Base-by-base conservation (phyloP, 23 red algal species). In the Gracilaria gracilis region DNA sequence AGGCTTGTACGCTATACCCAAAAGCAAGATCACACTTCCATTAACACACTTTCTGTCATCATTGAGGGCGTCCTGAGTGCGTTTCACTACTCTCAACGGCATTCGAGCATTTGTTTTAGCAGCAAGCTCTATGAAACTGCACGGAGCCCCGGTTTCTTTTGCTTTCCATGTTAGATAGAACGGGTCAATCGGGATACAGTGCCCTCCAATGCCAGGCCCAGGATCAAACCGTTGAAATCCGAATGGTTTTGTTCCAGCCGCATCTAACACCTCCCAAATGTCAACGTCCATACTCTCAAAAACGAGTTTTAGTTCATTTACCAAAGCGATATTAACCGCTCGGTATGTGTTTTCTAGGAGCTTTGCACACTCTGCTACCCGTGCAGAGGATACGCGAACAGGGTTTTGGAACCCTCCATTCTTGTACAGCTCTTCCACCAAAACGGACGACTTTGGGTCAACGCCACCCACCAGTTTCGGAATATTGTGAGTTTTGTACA, bases 111-210 rank as follows among this genome's bases (percentile, higher is more conserved):
- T 96, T 9, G 82, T 79, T 37, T 67, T 49, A 2, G 82, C 94
- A 14, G 94, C 88, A 19, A 96, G 82, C 50, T 91, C 80, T 34
- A 96, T 92, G 75, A 96, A 96, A 28, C 61, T 67, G 24, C 94
- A 93, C 6, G 80, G 79, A 14, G 79, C 77, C 28, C 94, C 94
- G 2, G 75, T 79, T 81, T 96, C 94, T 54, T 85, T 82, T 19
- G 94, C 94, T 83, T 96, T 96, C 94, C 94, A 96, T 58, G 94
- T 82, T 70, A 96, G 72, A 57, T 96, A 96, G 48, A 90, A 96
- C 35, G 94, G 94, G 70, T 96, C 94, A 5, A 96, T 84, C 25
- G 87, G 87, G 31, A 96, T 96, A 53, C 94, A 96, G 73, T 96
- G 94, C 39, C 94, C 94, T 16, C 94, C 94, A 65, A 96, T 90